phyloP scores from a whole-genome alignment of 208 protist species.

The Sergeia podlipaevii region DNA sequence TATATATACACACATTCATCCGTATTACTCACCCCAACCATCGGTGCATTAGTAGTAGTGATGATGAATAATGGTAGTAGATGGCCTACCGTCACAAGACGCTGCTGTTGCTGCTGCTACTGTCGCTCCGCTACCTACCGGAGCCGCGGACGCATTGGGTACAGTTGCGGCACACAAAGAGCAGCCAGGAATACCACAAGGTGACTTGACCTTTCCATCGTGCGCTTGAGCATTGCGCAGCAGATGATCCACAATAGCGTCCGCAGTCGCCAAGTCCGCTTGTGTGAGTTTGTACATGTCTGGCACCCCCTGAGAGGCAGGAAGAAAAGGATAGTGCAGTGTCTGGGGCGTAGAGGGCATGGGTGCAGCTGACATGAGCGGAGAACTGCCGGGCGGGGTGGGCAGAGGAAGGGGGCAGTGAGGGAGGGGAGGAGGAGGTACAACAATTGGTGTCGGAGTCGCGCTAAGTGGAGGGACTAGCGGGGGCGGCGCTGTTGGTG shows the following conservation, averaged over 20 bases:
- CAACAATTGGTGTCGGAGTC: background rate
- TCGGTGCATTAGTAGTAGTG: constrained; percentile 28
- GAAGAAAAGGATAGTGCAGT: background rate
- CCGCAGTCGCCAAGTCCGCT: constrained; percentile 24
- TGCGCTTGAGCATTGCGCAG: constrained; percentile 5
- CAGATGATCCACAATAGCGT: constrained; percentile 22
- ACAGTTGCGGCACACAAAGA: constrained; percentile 13
- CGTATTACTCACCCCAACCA: background rate
- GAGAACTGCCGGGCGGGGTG: too few relatives aligned
- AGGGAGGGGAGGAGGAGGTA: background rate
- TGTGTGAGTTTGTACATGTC: background rate
- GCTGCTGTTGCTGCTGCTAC: background rate
- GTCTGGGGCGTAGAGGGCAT: background rate
- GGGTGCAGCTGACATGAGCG: background rate
- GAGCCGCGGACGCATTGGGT: background rate
- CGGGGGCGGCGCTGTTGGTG: background rate
- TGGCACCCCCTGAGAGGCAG: background rate
- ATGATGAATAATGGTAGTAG: constrained; percentile 44
- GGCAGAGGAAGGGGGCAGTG: background rate
- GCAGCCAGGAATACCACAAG: constrained; percentile 37
- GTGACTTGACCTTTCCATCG: constrained; percentile 6
- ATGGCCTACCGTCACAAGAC: constrained; percentile 24
- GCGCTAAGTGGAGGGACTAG: background rate
- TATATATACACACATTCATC: background rate
- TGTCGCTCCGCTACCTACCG: background rate